Percentiles rank a stretch among this genome's conserved stretches.
These are phyloP conservation scores for Parietichytrium sp. DNA, from an alignment of 108 stramenopile species.

Conservation along the genomic window DNA sequence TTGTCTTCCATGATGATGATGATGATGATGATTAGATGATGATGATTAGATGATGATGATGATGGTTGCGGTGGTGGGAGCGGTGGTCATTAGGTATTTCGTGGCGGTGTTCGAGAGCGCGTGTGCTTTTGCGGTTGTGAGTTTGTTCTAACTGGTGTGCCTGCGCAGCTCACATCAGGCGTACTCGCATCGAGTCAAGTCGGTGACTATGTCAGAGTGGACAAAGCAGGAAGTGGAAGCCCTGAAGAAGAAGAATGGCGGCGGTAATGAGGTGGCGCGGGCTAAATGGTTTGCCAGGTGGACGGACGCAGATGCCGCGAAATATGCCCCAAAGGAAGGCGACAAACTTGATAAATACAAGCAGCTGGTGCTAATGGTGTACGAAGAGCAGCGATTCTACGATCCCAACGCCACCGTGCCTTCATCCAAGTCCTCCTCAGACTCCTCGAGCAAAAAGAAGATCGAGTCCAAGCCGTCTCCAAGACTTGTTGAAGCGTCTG, in stretches of 20 bases:
- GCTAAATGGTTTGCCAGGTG: slow-evolving; percentile 42
- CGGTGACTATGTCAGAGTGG: slow-evolving; percentile 72
- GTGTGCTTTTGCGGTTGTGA: too few species aligned
- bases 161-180: slow-evolving; percentile 84
- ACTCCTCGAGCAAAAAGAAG: not conserved
- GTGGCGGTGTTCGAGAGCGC: too few species aligned
- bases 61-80: too few species aligned
- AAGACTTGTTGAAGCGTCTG: too few species aligned
- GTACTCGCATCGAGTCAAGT: slow-evolving; percentile 84
- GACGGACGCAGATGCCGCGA: slow-evolving; percentile 33
- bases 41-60: too few species aligned
- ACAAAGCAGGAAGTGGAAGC: slow-evolving; percentile 38
- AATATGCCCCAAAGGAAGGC: slow-evolving; percentile 32
- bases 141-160: too few species aligned
- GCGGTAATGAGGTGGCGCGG: slow-evolving; percentile 41
- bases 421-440: not conserved
- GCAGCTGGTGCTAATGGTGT: slow-evolving; percentile 16
- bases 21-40: too few species aligned
- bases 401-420: not conserved
- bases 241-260: slow-evolving; percentile 17
- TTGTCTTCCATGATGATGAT: too few species aligned
- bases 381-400: slow-evolving; percentile 38
- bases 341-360: slow-evolving; percentile 42
- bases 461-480: too few species aligned
- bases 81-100: too few species aligned